phyloP scores from a whole-genome alignment of 2,329 filamentous ascomycete species.

The Epichloe coenophiala region DNA sequence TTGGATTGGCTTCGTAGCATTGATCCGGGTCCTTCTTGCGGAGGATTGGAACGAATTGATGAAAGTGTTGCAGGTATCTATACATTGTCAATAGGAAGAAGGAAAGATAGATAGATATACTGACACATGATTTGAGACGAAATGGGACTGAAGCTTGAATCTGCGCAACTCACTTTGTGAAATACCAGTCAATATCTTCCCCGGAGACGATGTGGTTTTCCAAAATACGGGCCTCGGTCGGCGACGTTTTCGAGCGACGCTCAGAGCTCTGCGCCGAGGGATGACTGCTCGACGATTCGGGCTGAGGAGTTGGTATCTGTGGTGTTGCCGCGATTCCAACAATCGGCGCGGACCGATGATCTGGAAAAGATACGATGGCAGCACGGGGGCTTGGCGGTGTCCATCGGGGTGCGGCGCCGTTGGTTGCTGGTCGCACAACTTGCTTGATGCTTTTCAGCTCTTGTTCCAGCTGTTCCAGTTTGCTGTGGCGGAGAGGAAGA shows the following conservation, averaged over 20 bases:
- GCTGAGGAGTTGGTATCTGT: conserved; percentile 13
- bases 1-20: conserved; percentile 31
- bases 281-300: conserved; percentile 11
- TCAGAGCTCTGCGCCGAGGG: conserved; percentile 7
- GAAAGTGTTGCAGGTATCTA: conserved; percentile 38
- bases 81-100: background rate
- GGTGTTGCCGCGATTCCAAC: conserved; percentile 5
- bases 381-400: conserved; percentile 15
- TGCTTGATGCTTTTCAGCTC: conserved; percentile 42
- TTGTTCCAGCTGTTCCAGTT: conserved; percentile 40
- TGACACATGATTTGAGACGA: background rate
- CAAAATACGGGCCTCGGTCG: conserved; percentile 28
- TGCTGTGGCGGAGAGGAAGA: conserved; percentile 20
- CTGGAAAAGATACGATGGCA: conserved; percentile 13
- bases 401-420: conserved; percentile 11
- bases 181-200: conserved; percentile 42
- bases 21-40: conserved; percentile 35
- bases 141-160: background rate
- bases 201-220: conserved; percentile 34
- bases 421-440: conserved; percentile 24
- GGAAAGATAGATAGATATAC: no score
- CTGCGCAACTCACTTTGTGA: conserved; percentile 28
- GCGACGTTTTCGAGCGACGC: conserved; percentile 12
- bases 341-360: conserved; percentile 5
- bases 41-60: conserved; percentile 38